A percentile compares a stretch with the other conserved stretches of the same genome.
Evolutionary conservation across 2,329 filamentous ascomycete genomes (phyloP).

Genomic region (Pseudocercospora vitis): DNA sequence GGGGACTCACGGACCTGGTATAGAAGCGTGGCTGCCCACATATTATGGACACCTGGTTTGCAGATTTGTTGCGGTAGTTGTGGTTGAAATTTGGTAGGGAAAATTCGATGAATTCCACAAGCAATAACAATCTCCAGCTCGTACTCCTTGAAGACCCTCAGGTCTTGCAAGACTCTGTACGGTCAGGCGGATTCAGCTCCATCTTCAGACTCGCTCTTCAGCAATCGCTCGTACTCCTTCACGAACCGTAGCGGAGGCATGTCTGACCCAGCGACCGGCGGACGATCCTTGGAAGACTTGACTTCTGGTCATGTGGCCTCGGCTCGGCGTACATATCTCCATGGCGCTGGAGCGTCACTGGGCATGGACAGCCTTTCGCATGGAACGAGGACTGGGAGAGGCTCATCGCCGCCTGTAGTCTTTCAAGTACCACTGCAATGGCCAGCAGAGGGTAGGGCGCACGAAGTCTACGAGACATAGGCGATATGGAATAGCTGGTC

Average conservation of each 20-base stretch:
- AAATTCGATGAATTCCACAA: too few relatives aligned
- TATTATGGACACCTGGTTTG: background rate
- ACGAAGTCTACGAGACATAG: background rate
- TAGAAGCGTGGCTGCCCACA: slow-evolving; percentile 3
- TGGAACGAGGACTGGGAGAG: slow-evolving; percentile 10
- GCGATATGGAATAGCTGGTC: background rate
- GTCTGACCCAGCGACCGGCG: background rate
- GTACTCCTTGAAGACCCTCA: slow-evolving; percentile 1
- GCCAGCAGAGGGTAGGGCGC: background rate
- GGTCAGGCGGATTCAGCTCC: slow-evolving; percentile 7
- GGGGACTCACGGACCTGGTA: background rate
- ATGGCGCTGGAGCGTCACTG: slow-evolving; percentile 1
- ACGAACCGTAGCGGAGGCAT: slow-evolving; percentile 6
- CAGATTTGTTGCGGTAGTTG: background rate
- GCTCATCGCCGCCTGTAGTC: slow-evolving; percentile 10
- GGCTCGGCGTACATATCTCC: slow-evolving; percentile 3
- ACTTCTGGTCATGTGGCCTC: slow-evolving; percentile 2
- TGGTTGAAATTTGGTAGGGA: too few relatives aligned
- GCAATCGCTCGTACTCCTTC: slow-evolving; percentile 1
- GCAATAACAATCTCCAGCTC: background rate
- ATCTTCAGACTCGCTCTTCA: background rate
- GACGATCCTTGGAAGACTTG: slow-evolving; percentile 2
- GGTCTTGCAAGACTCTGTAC: slow-evolving; percentile 8
- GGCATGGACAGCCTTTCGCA: slow-evolving; percentile 1
- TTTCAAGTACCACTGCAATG: slow-evolving; percentile 6